Evolutionary conservation across 352 stramenopile genomes (phyloP).

Genomic region (Phytophthora melonis): DNA sequence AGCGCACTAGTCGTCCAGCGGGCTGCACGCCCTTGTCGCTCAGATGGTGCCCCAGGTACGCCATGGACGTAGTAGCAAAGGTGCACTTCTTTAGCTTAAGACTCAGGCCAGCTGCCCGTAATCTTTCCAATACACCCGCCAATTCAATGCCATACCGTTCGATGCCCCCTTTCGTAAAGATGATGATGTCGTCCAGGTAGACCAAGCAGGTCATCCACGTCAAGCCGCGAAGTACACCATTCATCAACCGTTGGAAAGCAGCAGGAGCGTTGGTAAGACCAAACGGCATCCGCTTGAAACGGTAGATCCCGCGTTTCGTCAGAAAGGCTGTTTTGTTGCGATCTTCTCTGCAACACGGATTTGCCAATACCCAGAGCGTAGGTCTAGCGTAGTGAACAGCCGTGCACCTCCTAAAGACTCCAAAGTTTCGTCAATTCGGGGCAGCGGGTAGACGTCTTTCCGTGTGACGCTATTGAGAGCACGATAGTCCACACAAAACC

Average conservation of each 20-base stretch:
- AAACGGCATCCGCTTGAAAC: background rate
- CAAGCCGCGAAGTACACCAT: background rate
- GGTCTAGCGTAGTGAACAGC: too few relatives aligned
- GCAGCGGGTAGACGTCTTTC: background rate
- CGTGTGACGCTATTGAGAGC: background rate
- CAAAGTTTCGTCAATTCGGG: background rate
- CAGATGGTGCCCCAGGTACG: background rate
- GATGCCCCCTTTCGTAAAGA: background rate
- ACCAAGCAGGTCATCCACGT: background rate
- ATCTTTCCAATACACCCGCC: background rate
- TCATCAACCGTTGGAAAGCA: background rate
- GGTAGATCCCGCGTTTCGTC: background rate
- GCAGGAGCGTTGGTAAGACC: background rate
- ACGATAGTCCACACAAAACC: too few relatives aligned
- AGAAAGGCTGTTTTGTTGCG: background rate
- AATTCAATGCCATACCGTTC: background rate
- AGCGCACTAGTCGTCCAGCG: background rate
- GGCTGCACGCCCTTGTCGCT: background rate
- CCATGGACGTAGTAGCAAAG: background rate
- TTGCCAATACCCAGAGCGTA: background rate
- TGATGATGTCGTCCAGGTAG: background rate
- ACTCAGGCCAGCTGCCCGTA: background rate
- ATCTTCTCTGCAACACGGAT: background rate
- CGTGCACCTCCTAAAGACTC: background rate
- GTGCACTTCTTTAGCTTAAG: background rate